Evolutionary conservation across 352 stramenopile species (phyloP).

Genomic region (Phytopythium oedochilum): DNA sequence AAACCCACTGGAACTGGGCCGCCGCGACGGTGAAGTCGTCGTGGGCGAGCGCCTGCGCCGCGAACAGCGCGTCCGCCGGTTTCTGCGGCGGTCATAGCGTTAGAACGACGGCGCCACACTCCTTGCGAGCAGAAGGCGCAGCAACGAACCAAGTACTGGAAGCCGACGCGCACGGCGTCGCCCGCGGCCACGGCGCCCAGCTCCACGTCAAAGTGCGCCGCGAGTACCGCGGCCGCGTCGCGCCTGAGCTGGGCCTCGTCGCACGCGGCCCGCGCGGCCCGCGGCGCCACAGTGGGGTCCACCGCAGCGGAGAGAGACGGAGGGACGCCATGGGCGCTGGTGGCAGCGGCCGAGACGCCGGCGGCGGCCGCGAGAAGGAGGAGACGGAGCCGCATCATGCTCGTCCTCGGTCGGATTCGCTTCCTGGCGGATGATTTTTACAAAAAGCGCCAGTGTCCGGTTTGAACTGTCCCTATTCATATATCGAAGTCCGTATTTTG

Average conservation of each 20-base stretch:
- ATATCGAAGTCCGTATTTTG: neutral
- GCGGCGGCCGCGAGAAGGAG: neutral
- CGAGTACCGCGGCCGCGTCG: slow-evolving; percentile 37
- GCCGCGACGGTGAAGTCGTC: slow-evolving; percentile 62
- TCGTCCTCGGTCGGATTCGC: neutral
- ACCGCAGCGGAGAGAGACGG: neutral
- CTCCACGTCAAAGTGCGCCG: slow-evolving; percentile 53
- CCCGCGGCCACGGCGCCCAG: slow-evolving; percentile 64
- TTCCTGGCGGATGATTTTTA: neutral
- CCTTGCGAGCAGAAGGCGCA: neutral
- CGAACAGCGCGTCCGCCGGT: slow-evolving; percentile 69
- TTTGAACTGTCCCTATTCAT: neutral
- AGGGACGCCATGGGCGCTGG: neutral
- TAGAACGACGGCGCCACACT: no score
- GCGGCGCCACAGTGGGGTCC: neutral
- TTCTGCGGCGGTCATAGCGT: slow-evolving; percentile 23
- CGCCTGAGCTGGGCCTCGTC: slow-evolving; percentile 44
- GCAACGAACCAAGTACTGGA: slow-evolving; percentile 66
- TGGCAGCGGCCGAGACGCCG: neutral
- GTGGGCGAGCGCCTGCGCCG: slow-evolving; percentile 75
- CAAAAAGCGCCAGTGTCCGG: no score
- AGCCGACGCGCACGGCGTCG: slow-evolving; percentile 40
- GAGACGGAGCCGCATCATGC: neutral
- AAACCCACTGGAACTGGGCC: slow-evolving; percentile 47
- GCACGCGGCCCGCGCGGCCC: slow-evolving; percentile 15